Evolutionary conservation across 2,329 filamentous ascomycete genomes (phyloP).

Genomic region (Hawksworthiomyces lignivorus): DNA sequence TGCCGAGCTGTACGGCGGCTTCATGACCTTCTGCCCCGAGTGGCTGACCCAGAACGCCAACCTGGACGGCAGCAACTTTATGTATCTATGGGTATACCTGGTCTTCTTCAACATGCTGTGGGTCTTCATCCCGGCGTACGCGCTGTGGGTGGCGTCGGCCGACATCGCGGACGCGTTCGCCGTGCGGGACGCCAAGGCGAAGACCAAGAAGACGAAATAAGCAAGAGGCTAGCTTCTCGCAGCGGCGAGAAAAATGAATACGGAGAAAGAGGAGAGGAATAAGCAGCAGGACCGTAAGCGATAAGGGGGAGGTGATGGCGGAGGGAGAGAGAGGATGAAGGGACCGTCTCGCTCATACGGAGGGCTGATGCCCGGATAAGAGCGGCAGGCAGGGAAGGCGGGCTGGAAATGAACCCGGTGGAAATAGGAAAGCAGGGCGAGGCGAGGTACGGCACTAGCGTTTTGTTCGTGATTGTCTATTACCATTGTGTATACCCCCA

Average conservation of each 20-base stretch:
- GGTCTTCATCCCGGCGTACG: slow-evolving; percentile 56
- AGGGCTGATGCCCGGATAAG: too few species aligned
- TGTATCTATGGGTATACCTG: slow-evolving; percentile 61
- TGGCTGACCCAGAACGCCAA: slow-evolving; percentile 57
- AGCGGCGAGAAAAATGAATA: neutral
- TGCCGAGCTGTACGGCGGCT: slow-evolving; percentile 60
- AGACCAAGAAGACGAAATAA: slow-evolving; percentile 26
- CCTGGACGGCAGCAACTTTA: slow-evolving; percentile 58
- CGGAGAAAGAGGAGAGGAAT: neutral
- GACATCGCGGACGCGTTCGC: slow-evolving; percentile 50
- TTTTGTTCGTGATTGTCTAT: too few species aligned
- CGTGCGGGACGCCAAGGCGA: slow-evolving; percentile 25
- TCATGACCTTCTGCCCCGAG: slow-evolving; percentile 65
- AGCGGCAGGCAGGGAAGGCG: too few species aligned
- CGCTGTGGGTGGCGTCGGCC: slow-evolving; percentile 44
- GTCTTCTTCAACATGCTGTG: slow-evolving; percentile 63
- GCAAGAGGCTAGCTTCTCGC: too few species aligned
- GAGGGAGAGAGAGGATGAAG: too few species aligned
- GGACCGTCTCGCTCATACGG: too few species aligned
- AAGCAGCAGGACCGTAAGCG: too few species aligned
- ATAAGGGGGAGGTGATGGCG: too few species aligned
- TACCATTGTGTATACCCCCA: too few species aligned
- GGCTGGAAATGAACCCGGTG: too few species aligned
- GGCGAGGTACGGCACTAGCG: too few species aligned
- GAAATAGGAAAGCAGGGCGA: too few species aligned